phyloP scores from a whole-genome alignment of 345 rosid species.

The Bruguiera gymnorhiza region DNA sequence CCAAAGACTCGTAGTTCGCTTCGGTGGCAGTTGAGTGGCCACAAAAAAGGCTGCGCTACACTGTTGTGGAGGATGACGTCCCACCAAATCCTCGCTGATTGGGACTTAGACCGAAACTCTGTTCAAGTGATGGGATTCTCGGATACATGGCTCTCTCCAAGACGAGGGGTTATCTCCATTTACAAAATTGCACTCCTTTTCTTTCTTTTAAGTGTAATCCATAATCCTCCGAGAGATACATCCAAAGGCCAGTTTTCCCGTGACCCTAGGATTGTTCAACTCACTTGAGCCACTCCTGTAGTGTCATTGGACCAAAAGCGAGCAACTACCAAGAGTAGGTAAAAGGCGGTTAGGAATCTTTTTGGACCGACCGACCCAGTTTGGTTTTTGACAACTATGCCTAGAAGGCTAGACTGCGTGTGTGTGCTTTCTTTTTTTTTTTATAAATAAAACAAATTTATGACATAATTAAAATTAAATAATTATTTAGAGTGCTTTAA shows the following conservation, averaged over 20 bases:
- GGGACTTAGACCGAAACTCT: not conserved
- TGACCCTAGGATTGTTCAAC: no score
- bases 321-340: not conserved
- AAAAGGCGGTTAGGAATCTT: not conserved
- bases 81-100: slow-evolving; percentile 16
- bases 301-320: no score
- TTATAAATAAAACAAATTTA: no score
- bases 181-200: not conserved
- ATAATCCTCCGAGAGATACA: not conserved
- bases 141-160: not conserved
- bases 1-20: not conserved
- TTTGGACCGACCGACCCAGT: not conserved
- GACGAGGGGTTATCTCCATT: no score
- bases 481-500: no score
- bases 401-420: no score
- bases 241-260: no score
- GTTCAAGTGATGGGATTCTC: slow-evolving; percentile 8
- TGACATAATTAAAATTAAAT: no score
- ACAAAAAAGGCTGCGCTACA: slow-evolving; percentile 14
- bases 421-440: not conserved
- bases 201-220: slow-evolving; percentile 5
- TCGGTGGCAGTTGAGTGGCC: slow-evolving; percentile 7
- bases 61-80: slow-evolving; percentile 23
- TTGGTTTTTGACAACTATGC: no score
- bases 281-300: no score